phyloP scores from a whole-genome alignment of 805 yeast species.

The Yarrowia sp. region DNA sequence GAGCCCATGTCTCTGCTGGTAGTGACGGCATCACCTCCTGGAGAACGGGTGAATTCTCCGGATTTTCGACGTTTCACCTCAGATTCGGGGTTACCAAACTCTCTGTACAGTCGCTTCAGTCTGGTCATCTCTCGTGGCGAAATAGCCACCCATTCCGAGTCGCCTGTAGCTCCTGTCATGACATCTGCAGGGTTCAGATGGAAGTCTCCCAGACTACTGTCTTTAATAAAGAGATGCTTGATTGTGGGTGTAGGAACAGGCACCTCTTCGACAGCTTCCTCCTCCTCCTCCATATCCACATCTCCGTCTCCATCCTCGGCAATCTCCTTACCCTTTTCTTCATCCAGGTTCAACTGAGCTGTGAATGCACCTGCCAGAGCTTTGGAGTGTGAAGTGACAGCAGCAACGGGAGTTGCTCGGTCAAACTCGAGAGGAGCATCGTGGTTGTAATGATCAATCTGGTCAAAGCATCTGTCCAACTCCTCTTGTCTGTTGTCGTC shows the following conservation, averaged over 20 bases:
- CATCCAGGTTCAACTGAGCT: slow-evolving; percentile 7
- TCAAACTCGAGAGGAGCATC: neutral
- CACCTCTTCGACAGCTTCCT: neutral
- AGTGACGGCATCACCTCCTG: neutral
- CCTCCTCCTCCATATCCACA: neutral
- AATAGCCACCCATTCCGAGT: slow-evolving; percentile 10
- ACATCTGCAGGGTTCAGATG: slow-evolving; percentile 11
- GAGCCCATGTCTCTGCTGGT: neutral
- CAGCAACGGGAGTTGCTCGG: neutral
- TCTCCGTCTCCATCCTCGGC: neutral
- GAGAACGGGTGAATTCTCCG: neutral
- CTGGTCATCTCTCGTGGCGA: slow-evolving; percentile 3
- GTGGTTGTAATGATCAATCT: too few species aligned
- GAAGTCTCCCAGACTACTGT: neutral
- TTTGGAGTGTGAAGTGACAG: neutral
- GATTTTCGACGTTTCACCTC: slow-evolving; percentile 5
- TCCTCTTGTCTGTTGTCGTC: neutral
- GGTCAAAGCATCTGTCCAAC: too few species aligned
- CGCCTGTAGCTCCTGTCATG: neutral
- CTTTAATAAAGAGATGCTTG: slow-evolving; percentile 13
- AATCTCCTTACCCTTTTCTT: slow-evolving; percentile 11
- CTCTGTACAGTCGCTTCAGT: slow-evolving; percentile 18
- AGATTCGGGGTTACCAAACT: neutral
- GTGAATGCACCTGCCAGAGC: slow-evolving; percentile 13
- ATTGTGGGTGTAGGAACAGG: slow-evolving; percentile 3